phyloP scores from a whole-genome alignment of 176 grass and related monocot genomes.

The Dactylis glomerata region DNA sequence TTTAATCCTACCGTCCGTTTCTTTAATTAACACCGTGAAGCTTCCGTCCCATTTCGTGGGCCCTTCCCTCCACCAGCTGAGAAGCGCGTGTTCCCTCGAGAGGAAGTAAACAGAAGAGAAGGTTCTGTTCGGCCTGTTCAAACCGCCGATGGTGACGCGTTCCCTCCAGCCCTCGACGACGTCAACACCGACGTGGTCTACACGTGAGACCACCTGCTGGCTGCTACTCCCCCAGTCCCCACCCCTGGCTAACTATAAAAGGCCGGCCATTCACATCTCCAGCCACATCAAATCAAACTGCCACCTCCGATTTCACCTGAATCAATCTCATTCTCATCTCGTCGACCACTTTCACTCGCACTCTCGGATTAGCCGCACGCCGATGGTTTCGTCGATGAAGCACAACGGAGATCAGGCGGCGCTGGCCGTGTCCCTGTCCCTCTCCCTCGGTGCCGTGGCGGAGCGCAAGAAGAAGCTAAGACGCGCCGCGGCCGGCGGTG shows the following conservation, averaged over 20 bases:
- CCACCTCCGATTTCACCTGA: neutral
- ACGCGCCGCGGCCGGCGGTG: neutral
- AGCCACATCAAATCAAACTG: too few species aligned
- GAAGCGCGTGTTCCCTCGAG: too few species aligned
- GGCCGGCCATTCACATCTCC: too few species aligned
- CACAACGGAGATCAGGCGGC: slow-evolving; percentile 13
- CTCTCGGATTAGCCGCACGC: neutral
- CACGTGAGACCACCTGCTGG: neutral
- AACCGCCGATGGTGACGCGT: neutral
- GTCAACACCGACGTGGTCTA: neutral
- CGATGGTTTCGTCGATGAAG: slow-evolving; percentile 7
- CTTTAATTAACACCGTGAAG: too few species aligned
- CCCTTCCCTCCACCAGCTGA: too few species aligned
- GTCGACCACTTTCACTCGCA: neutral
- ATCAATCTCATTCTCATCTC: neutral
- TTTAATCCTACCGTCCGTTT: too few species aligned
- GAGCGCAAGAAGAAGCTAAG: neutral
- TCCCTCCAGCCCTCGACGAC: neutral
- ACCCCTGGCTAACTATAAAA: too few species aligned
- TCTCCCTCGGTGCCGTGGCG: neutral
- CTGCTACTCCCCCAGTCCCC: too few species aligned
- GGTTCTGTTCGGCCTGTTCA: neutral
- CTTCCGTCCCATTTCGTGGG: too few species aligned
- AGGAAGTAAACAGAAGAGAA: neutral
- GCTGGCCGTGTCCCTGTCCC: slow-evolving; percentile 20